Conservation (phyloP, 106 monocot species). For the Apostasia shenzhenica region DNA sequence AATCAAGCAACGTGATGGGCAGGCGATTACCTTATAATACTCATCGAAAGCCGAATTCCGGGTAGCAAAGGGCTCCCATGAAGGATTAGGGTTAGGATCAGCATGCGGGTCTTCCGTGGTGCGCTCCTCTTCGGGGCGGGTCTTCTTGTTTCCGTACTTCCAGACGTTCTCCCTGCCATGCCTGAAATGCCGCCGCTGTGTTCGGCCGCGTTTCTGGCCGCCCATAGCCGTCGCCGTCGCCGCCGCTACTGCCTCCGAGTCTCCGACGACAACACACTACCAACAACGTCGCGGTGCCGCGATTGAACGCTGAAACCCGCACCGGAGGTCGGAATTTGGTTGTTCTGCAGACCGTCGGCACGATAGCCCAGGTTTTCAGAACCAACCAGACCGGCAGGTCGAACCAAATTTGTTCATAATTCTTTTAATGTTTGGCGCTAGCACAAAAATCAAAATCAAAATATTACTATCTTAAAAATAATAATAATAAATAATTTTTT, state of each 20-base stretch:
- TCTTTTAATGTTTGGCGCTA: too few relatives aligned
- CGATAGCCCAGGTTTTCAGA: too few relatives aligned
- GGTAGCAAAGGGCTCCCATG: slow-evolving; percentile 74
- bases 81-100: slow-evolving; percentile 21
- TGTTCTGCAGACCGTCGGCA: too few relatives aligned
- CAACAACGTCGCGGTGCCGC: background rate
- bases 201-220: slow-evolving; percentile 89
- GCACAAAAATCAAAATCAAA: too few relatives aligned
- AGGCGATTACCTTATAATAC: slow-evolving; percentile 73
- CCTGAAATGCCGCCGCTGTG: slow-evolving; percentile 90
- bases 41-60: slow-evolving; percentile 73
- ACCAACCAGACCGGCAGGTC: too few relatives aligned
- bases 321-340: too few relatives aligned
- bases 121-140: slow-evolving; percentile 11
- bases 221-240: background rate
- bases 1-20: background rate
- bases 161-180: slow-evolving; percentile 85
- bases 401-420: too few relatives aligned
- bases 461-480: too few relatives aligned
- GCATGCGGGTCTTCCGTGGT: slow-evolving; percentile 8
- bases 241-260: background rate
- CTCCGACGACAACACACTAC: background rate
- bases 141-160: slow-evolving; percentile 51
- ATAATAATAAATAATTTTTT: too few relatives aligned
- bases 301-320: background rate